phyloP scores from a whole-genome alignment of 371 early-diverging fungal species.

The Edhazardia aedis region DNA sequence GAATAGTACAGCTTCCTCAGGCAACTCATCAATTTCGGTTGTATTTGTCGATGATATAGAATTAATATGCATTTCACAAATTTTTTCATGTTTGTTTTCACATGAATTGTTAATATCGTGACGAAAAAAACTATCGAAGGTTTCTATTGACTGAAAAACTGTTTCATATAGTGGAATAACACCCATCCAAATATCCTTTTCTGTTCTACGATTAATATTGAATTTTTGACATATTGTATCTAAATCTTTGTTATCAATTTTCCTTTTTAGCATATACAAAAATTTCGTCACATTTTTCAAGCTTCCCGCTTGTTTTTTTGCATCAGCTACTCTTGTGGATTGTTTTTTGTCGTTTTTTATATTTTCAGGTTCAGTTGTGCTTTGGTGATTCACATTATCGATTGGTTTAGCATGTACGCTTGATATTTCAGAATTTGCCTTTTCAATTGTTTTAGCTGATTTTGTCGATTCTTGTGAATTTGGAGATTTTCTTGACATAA shows the following conservation, averaged over 20 bases:
- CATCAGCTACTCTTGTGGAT: neutral
- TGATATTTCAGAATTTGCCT: too few species aligned
- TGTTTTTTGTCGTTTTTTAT: neutral
- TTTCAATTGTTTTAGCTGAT: too few species aligned
- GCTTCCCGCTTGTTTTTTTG: neutral
- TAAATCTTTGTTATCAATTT: slow-evolving; percentile 18
- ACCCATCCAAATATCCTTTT: slow-evolving; percentile 18
- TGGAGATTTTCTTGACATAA: neutral
- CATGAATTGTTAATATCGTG: too few species aligned
- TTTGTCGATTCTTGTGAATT: too few species aligned
- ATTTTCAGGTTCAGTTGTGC: neutral
- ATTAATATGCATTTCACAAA: too few species aligned
- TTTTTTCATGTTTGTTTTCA: too few species aligned
- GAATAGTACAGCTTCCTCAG: too few species aligned
- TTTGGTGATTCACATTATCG: too few species aligned
- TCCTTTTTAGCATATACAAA: slow-evolving; percentile 12
- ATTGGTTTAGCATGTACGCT: too few species aligned
- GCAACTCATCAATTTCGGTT: too few species aligned
- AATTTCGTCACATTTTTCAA: slow-evolving; percentile 18
- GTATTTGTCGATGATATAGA: too few species aligned
- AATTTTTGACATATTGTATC: slow-evolving; percentile 14
- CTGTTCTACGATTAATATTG: slow-evolving; percentile 6
- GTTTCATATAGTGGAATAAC: slow-evolving; percentile 18
- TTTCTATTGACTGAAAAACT: slow-evolving; percentile 23
- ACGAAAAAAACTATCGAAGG: too few species aligned